A percentile compares a stretch with the other conserved stretches of the same genome.
phyloP scores from a whole-genome alignment of 2,329 filamentous ascomycete genomes.

The Aspergillus niger region DNA sequence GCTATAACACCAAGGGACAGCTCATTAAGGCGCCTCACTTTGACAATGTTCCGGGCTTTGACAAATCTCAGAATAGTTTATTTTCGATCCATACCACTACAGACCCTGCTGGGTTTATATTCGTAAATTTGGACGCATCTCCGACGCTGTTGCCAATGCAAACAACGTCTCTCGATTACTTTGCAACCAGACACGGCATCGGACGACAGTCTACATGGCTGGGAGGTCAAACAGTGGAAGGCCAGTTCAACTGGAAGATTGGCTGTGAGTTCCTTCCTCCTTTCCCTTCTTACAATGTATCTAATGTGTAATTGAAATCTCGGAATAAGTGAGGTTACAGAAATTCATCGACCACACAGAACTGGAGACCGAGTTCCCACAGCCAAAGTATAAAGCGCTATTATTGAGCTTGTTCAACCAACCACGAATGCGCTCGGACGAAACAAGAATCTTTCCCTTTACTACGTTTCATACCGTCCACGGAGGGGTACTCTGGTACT shows the following conservation, averaged over 20 bases:
- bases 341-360: not conserved
- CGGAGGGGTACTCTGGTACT: slow-evolving; percentile 22
- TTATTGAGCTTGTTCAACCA: not conserved
- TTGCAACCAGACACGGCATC: slow-evolving; percentile 17
- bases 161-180: slow-evolving; percentile 11
- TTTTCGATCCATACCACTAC: slow-evolving; percentile 41
- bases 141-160: slow-evolving; percentile 1
- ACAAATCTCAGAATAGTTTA: slow-evolving; percentile 58
- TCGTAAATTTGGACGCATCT: slow-evolving; percentile 30
- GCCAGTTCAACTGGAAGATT: slow-evolving; percentile 39
- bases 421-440: not conserved
- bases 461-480: slow-evolving; percentile 27
- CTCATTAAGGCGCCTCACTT: slow-evolving; percentile 64
- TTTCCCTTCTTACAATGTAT: not conserved
- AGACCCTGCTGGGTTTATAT: slow-evolving; percentile 27
- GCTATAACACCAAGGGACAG: slow-evolving; percentile 59
- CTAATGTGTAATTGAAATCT: not conserved
- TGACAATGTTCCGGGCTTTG: slow-evolving; percentile 58
- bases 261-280: slow-evolving; percentile 23
- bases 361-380: not conserved
- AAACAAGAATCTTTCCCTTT: slow-evolving; percentile 25
- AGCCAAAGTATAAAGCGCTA: not conserved
- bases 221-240: slow-evolving; percentile 29
- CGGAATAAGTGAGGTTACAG: slow-evolving; percentile 13
- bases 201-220: slow-evolving; percentile 26